Evolutionary conservation across 129 eudicot genomes (phyloP).

Genomic region (Oenanthe sinensis): DNA sequence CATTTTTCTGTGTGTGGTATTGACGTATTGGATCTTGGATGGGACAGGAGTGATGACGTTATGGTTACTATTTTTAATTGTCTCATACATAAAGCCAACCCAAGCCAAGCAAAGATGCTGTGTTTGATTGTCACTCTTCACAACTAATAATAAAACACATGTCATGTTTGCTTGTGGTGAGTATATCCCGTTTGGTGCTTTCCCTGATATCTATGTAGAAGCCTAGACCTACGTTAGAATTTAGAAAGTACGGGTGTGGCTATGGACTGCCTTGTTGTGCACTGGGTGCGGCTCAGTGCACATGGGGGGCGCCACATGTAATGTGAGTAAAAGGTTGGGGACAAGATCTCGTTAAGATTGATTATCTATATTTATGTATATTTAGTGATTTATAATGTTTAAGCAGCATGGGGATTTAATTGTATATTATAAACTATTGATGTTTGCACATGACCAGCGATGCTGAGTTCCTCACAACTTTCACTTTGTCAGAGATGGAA

Average conservation of each 20-base stretch:
- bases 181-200: background rate
- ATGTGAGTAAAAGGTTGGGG: background rate
- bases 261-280: too few relatives aligned
- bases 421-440: background rate
- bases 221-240: background rate
- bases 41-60: background rate
- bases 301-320: too few relatives aligned
- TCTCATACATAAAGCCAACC: background rate
- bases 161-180: background rate
- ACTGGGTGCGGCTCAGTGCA: too few relatives aligned
- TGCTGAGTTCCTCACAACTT: too few relatives aligned
- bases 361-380: background rate
- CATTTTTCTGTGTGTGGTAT: background rate
- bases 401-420: background rate
- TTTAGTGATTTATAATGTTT: too few relatives aligned
- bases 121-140: background rate
- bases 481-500: background rate
- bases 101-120: background rate
- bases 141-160: background rate
- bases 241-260: too few relatives aligned
- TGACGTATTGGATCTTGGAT: background rate
- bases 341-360: background rate
- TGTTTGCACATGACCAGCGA: background rate
- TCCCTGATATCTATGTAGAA: background rate
- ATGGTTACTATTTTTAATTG: background rate